Base-by-base conservation (phyloP, 2,329 filamentous ascomycete genomes). In the Hysterium pulicare region DNA sequence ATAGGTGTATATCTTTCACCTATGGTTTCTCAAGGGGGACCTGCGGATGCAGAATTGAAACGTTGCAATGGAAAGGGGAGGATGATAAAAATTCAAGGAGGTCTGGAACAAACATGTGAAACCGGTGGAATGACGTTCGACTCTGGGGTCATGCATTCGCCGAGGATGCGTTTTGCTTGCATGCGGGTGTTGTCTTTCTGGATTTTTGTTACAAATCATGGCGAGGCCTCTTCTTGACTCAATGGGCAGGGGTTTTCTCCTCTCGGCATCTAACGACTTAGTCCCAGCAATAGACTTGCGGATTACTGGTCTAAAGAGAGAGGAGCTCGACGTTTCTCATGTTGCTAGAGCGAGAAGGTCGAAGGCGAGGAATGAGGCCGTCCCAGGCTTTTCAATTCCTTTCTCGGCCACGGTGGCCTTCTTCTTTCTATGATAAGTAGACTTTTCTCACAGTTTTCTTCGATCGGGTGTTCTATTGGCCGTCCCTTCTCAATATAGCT, bases 171-270 rank as follows among this genome's bases (percentile, higher is more conserved):
- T 54, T 47, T 49, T 44, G 50, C 49, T 41, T 64, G 62, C 62
- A 65, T 66, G 61, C 55, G 53, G 62, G 59, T 61, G 61, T 64
- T 61, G 52, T 57, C 44, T 53, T 58, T 53, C 28, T 42, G 20
- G 19, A n/a, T 42, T 37, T 42, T 28, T 15, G 50, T 46, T 55
- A 51, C 48, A 49, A 49, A 47, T 54, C 40, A 44, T 46, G 44
- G 44, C 38, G 38, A 42, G 33, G n/a, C n/a, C n/a, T n/a, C n/a
- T n/a, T n/a, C 40, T 33, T 34, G 35, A 26, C 13, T 34, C 26
- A 37, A 36, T 48, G 41, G 35, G 34, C 32, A 28, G 13, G 8
- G 13, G 44, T 31, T 41, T 31, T 31, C 38, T 22, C 30, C 35
- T 33, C 36, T 42, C 39, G 30, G 11, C 32, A 36, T 33, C 43